Conservation (phyloP, 495 filamentous ascomycete genomes). For the Podospora conica region DNA sequence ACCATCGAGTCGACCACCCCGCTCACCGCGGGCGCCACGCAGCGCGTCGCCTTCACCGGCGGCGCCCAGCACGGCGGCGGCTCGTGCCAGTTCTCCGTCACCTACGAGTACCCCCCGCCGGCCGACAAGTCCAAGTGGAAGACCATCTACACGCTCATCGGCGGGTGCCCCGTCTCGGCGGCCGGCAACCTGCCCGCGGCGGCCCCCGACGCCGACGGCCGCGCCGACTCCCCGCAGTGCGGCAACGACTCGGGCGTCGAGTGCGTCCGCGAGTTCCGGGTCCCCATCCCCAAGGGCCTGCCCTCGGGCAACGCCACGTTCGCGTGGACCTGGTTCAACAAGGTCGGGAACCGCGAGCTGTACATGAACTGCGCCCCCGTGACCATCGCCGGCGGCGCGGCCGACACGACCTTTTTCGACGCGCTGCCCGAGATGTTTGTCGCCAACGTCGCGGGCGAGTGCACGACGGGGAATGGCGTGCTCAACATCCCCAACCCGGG, state of each 20-base stretch:
- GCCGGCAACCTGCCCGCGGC: constrained; percentile 36
- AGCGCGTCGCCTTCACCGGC: constrained; percentile 51
- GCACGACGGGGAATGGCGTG: constrained; percentile 17
- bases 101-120: constrained; percentile 58
- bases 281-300: constrained; percentile 51
- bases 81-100: constrained; percentile 76
- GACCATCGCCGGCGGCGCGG: constrained; percentile 45
- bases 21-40: constrained; percentile 41
- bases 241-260: constrained; percentile 22
- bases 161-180: constrained; percentile 58
- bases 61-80: constrained; percentile 75
- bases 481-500: constrained; percentile 29
- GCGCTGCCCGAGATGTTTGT: constrained; percentile 51
- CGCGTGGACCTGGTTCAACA: constrained; percentile 88
- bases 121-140: constrained; percentile 53
- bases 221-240: constrained; percentile 19
- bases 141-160: constrained; percentile 73
- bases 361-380: constrained; percentile 85
- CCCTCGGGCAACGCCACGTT: constrained; percentile 60
- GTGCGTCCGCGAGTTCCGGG: constrained; percentile 29
- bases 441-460: constrained; percentile 46
- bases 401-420: constrained; percentile 24
- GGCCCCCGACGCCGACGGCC: constrained; percentile 14
- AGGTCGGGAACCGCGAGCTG: constrained; percentile 77
- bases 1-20: constrained; percentile 33